These are phyloP conservation scores for Elaphomyces granulatus DNA, from an alignment of 495 filamentous ascomycete species.

Conservation along the genomic window DNA sequence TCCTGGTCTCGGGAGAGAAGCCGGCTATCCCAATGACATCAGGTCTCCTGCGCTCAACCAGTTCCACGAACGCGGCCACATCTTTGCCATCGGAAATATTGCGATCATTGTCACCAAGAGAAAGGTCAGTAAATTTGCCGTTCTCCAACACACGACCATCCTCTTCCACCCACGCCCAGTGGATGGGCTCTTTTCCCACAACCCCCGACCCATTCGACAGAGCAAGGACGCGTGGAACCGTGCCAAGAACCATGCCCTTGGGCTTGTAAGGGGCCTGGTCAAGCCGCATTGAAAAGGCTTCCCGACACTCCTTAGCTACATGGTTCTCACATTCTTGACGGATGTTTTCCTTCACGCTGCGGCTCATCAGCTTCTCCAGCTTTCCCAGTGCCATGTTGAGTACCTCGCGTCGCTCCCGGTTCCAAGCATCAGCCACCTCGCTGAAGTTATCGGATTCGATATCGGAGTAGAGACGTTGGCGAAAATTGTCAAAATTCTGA, in stretches of 20 bases:
- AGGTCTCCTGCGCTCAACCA: conserved; percentile 61
- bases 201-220: conserved; percentile 67
- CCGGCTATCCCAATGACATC: conserved; percentile 85
- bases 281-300: conserved; percentile 70
- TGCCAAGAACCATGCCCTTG: conserved; percentile 81
- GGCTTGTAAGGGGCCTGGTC: conserved; percentile 96
- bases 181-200: conserved; percentile 60
- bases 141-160: conserved; percentile 78
- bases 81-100: conserved; percentile 44
- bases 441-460: conserved; percentile 91
- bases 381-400: conserved; percentile 68
- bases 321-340: conserved; percentile 84
- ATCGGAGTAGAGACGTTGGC: conserved; percentile 55
- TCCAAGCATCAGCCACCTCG: conserved; percentile 92
- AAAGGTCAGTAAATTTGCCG: conserved; percentile 68
- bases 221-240: conserved; percentile 71
- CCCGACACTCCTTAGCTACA: conserved; percentile 65
- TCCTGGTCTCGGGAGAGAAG: conserved; percentile 77
- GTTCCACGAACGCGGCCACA: conserved; percentile 52
- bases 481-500: conserved; percentile 59
- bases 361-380: conserved; percentile 69
- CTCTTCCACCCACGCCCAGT: conserved; percentile 87
- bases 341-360: conserved; percentile 85
- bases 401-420: conserved; percentile 66
- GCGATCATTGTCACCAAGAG: conserved; percentile 53